phyloP scores from a whole-genome alignment of 2,329 filamentous ascomycete species.

The Cryphonectria radicalis region DNA sequence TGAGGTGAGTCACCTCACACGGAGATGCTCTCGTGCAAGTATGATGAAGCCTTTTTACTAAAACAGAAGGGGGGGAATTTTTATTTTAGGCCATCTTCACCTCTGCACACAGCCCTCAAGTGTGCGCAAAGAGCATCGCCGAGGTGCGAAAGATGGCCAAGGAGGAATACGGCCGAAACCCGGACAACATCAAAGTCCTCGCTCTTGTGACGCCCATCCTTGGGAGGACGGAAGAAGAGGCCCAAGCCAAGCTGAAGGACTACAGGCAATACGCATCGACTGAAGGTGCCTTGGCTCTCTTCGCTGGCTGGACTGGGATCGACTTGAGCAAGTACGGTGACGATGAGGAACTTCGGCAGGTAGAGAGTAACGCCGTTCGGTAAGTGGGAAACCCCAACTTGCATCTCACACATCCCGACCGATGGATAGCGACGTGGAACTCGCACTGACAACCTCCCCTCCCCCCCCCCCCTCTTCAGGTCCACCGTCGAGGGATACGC shows the following conservation, averaged over 20 bases:
- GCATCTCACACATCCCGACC: not conserved
- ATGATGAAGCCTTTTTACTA: not conserved
- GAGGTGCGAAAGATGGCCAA: constrained; percentile 64
- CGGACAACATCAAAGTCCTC: constrained; percentile 67
- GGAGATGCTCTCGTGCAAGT: not conserved
- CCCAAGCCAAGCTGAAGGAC: constrained; percentile 64
- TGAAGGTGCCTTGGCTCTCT: constrained; percentile 70
- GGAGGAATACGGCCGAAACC: constrained; percentile 59
- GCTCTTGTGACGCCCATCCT: constrained; percentile 69
- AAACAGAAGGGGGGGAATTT: not conserved
- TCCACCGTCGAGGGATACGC: constrained; percentile 33
- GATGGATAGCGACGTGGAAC: no score
- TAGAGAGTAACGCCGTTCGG: constrained; percentile 47
- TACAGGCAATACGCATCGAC: constrained; percentile 62
- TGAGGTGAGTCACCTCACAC: not conserved
- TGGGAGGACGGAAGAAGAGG: constrained; percentile 68
- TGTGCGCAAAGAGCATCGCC: constrained; percentile 63
- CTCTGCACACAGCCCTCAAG: constrained; percentile 64
- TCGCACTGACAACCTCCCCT: not conserved
- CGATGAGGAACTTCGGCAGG: constrained; percentile 45
- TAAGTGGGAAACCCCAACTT: constrained; percentile 33
- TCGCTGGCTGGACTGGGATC: constrained; percentile 74
- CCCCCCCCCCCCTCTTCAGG: not conserved
- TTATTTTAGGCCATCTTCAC: constrained; percentile 65
- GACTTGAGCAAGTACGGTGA: constrained; percentile 47